phyloP scores from a whole-genome alignment of 1,139 yeast genomes.

The Diutina rugosa region DNA sequence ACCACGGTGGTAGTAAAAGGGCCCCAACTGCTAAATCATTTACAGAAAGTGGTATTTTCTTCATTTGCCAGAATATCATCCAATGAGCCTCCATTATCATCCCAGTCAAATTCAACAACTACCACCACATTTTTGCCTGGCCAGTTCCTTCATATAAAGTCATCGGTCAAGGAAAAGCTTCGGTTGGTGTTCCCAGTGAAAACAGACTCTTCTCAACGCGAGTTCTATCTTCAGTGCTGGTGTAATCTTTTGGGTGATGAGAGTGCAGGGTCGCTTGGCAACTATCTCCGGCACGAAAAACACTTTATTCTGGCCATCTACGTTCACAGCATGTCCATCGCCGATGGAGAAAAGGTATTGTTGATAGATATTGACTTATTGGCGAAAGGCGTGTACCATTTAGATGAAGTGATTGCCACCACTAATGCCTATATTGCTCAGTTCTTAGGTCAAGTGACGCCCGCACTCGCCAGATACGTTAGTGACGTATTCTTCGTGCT shows the following conservation, averaged over 20 bases:
- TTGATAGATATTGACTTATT: slow-evolving; percentile 37
- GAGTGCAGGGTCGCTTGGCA: slow-evolving; percentile 28
- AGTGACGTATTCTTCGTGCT: slow-evolving; percentile 8
- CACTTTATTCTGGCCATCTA: slow-evolving; percentile 19
- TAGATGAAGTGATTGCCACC: slow-evolving; percentile 14
- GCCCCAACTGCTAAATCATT: slow-evolving; percentile 44
- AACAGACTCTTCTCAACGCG: not conserved
- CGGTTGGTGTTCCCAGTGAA: not conserved
- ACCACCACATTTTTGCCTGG: slow-evolving; percentile 2
- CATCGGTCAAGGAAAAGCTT: not conserved
- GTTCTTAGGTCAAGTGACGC: slow-evolving; percentile 7
- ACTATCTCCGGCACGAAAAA: slow-evolving; percentile 11
- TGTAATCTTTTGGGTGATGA: slow-evolving; percentile 49
- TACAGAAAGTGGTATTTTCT: slow-evolving; percentile 35
- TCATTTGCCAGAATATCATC: slow-evolving; percentile 16
- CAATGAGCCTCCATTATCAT: not conserved
- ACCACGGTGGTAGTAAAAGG: slow-evolving; percentile 49
- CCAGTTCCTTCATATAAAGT: slow-evolving; percentile 11
- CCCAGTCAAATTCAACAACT: slow-evolving; percentile 3
- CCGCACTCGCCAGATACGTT: slow-evolving; percentile 7
- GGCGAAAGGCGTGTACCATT: slow-evolving; percentile 17
- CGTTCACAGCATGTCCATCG: slow-evolving; percentile 26
- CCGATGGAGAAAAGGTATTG: slow-evolving; percentile 18
- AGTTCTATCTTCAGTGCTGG: slow-evolving; percentile 4
- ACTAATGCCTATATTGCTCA: slow-evolving; percentile 15